These are phyloP conservation scores for Imleria badia DNA, from an alignment of 768 basidiomycete genomes.

Conservation along the genomic window DNA sequence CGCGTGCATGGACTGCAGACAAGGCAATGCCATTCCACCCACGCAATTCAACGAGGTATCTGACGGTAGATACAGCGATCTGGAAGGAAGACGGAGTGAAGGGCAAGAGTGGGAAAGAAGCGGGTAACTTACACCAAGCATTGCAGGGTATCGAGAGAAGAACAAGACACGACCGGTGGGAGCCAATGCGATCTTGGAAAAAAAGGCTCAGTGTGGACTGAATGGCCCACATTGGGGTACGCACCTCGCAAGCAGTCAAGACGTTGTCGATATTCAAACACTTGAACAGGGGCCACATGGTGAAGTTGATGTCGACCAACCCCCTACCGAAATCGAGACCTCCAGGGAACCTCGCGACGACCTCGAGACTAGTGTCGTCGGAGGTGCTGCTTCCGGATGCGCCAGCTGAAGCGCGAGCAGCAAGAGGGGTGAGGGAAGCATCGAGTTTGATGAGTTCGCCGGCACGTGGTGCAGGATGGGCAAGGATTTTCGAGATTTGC, in stretches of 20 bases:
- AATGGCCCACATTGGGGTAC: not conserved
- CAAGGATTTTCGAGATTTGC: conserved; percentile 84
- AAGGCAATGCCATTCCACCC: conserved; percentile 92
- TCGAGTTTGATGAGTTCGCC: conserved; percentile 86
- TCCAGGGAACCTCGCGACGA: conserved; percentile 90
- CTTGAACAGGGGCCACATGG: conserved; percentile 96
- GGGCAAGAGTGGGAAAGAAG: not conserved
- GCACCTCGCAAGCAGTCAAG: conserved; percentile 86
- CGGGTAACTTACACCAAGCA: conserved; percentile 68
- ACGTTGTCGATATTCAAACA: conserved; percentile 92
- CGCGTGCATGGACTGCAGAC: conserved; percentile 80
- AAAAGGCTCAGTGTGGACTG: not conserved
- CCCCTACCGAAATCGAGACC: conserved; percentile 91
- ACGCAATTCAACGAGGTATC: conserved; percentile 87
- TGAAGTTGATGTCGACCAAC: conserved; percentile 91
- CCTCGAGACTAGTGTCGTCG: conserved; percentile 62
- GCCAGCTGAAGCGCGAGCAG: conserved; percentile 44
- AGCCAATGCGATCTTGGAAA: conserved; percentile 70
- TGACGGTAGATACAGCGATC: conserved; percentile 88
- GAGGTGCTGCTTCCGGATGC: conserved; percentile 25
- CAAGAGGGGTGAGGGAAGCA: conserved; percentile 61
- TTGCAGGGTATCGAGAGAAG: conserved; percentile 84
- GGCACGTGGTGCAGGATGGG: conserved; percentile 83
- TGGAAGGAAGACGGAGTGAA: conserved; percentile 26
- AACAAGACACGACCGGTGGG: conserved; percentile 87